Evolutionary conservation across 208 protist species (phyloP).

Genomic region (Trypanosoma brucei): DNA sequence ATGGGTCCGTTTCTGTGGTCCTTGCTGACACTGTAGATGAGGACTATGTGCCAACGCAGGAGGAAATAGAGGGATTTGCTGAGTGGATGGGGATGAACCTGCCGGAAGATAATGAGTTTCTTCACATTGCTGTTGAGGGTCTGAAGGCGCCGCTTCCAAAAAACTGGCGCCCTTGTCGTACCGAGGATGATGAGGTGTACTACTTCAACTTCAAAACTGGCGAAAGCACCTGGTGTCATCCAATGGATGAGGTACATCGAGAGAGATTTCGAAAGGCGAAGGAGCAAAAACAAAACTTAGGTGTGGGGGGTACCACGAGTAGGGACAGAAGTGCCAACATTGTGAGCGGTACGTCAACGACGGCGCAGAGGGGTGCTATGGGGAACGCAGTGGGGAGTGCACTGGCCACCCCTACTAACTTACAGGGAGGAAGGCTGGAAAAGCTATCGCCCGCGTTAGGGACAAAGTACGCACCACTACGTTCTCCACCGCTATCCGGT

Average conservation of each 20-base stretch:
- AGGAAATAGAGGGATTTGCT: slow-evolving; percentile 91
- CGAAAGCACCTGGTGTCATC: slow-evolving; percentile 94
- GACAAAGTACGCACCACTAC: neutral
- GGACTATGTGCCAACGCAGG: slow-evolving; percentile 88
- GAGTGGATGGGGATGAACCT: slow-evolving; percentile 91
- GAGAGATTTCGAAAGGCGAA: slow-evolving; percentile 76
- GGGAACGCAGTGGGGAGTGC: neutral
- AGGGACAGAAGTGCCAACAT: neutral
- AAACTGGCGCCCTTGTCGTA: slow-evolving; percentile 93
- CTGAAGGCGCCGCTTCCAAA: slow-evolving; percentile 92
- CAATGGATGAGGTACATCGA: slow-evolving; percentile 88
- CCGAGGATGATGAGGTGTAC: slow-evolving; percentile 89
- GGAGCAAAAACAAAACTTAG: slow-evolving; percentile 24
- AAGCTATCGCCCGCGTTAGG: neutral
- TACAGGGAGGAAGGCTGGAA: neutral
- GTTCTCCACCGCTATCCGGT: neutral
- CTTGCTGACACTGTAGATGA: slow-evolving; percentile 81
- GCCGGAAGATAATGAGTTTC: slow-evolving; percentile 82
- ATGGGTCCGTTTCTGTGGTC: slow-evolving; percentile 85
- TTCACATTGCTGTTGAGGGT: slow-evolving; percentile 91
- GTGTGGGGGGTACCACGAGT: neutral
- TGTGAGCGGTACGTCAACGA: neutral
- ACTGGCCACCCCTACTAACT: neutral
- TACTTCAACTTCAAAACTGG: slow-evolving; percentile 96
- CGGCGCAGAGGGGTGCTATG: neutral